Evolutionary conservation across 2,329 filamentous ascomycete genomes (phyloP), one percentile per base, ranked within the genome.

Genomic region (Pyrenochaeta sp.): DNA sequence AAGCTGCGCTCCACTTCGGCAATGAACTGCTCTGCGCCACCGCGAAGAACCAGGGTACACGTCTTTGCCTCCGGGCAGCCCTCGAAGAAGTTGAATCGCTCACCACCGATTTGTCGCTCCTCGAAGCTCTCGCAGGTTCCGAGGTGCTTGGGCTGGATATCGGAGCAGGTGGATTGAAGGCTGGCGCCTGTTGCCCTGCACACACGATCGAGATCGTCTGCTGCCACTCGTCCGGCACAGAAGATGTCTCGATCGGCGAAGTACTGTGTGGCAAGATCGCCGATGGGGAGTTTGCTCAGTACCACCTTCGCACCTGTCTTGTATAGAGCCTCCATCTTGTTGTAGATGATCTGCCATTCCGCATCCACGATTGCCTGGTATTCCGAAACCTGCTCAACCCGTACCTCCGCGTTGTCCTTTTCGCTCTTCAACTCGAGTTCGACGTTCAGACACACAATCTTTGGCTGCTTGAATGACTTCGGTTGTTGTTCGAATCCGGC

Each of bases 301-400:
- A 99, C 93, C 50, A 99, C 93, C 86, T 97, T 97, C 65, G 95
- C 95, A 53, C 95, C 95, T 5, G 94, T 97, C 81, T 94, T 89
- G 85, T 94, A 87, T 52, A 97, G 83, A 48, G 94, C 92, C 83
- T 99, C 95, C 78, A 99, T 91, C 86, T 99, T 99, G 85, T 97
- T 94, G 88, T 90, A 98, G 79, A 99, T 99, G 77, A 99, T 99
- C 81, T 97, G 93, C 95, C 95, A 99, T 81, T 99, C 95, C 30
- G 95, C 95, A 75, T 99, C 95, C 76, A 99, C 95, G 69, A 99
- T 97, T 63, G 95, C 95, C 82, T 99, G 95, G 83, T 99, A 99
- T 82, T 99, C 95, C 22, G 94, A 96, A 51, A 99, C 95, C 80
- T 98, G 93, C 81, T 98, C 95, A 57, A 99, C 93, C 58, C 95